Base-by-base conservation (phyloP, 2,329 filamentous ascomycete genomes). In the Botryotinia calthae region DNA sequence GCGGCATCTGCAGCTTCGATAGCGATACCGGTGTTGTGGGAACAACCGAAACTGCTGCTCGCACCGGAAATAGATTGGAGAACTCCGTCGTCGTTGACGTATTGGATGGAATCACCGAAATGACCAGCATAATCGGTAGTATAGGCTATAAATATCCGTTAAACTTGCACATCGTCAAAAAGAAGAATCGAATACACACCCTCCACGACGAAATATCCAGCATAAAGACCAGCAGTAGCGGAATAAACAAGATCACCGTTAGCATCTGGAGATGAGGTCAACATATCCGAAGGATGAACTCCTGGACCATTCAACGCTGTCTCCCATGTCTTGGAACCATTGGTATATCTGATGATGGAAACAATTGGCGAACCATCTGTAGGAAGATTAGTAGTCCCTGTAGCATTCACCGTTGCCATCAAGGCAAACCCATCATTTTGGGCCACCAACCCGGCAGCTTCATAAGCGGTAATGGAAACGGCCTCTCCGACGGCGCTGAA, bases 241-340 rank as follows among this genome's bases (percentile, higher is more conserved):
- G 87, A 89, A 80, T 86, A 90, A 70, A 87, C 88, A 12, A 90
- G 84, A 77, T 90, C 88, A 48, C 88, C 88, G 76, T 90, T 90
- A 76, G 90, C 81, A 75, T 90, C 88, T 0, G 88, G 87, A 1
- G 87, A 84, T 40, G 86, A 85, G 28, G 84, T 80, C 48, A 87
- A 82, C 56, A 76, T 76, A 56, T 76, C 75, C 70, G 81, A 76
- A 16, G 81, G 80, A 72, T 87, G 83, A 28, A 89, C 86, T 25
- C 82, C 83, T 20, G 88, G 87, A 9, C 88, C 88, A 71, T 87
- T 88, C 4, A 90, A 82, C 76, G 84, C 87, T 4, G 87, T 89
- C 81, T 87, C 87, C 84, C 86, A 90, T 16, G 84, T 84, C 78
- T 89, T 84, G 67, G 83, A 82, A 44, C 87, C 88, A 70, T 83